Evolutionary conservation across 176 grass and related monocot species (phyloP).

Genomic region (Saccharum spontaneum): DNA sequence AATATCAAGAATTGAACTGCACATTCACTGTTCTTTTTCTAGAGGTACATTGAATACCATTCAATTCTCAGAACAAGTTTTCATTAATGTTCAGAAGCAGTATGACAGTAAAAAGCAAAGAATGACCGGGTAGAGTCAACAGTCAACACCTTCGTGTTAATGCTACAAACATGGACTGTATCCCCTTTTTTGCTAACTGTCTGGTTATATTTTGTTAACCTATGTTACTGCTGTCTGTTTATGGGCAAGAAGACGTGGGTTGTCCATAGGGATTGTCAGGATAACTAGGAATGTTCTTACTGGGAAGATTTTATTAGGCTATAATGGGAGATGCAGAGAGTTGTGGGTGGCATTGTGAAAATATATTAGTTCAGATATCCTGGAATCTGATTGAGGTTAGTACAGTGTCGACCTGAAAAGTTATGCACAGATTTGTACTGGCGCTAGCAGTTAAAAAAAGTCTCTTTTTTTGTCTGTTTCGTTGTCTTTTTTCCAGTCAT

Average conservation of each 20-base stretch:
- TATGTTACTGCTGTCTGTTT: not conserved
- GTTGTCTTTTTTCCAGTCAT: not conserved
- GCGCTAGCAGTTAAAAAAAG: not conserved
- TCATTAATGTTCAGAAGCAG: slow-evolving; percentile 21
- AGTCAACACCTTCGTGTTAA: not conserved
- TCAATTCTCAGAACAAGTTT: not conserved
- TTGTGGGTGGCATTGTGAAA: not conserved
- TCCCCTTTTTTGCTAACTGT: not conserved
- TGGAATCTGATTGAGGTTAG: slow-evolving; percentile 5
- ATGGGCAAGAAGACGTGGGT: not conserved
- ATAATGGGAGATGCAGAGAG: not conserved
- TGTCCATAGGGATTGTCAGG: not conserved
- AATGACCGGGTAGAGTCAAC: not conserved
- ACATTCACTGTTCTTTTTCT: not conserved
- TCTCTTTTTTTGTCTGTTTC: not conserved
- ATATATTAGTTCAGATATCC: not conserved
- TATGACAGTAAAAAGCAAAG: not conserved
- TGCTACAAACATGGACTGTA: not conserved
- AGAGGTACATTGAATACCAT: not conserved
- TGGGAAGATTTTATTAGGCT: not conserved
- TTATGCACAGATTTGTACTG: not conserved
- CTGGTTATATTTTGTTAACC: not conserved
- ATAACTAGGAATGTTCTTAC: not conserved
- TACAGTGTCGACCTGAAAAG: not conserved
- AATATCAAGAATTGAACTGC: not conserved